Base-by-base conservation (phyloP, 2,329 filamentous ascomycete species). In the Penicillium brasilianum region DNA sequence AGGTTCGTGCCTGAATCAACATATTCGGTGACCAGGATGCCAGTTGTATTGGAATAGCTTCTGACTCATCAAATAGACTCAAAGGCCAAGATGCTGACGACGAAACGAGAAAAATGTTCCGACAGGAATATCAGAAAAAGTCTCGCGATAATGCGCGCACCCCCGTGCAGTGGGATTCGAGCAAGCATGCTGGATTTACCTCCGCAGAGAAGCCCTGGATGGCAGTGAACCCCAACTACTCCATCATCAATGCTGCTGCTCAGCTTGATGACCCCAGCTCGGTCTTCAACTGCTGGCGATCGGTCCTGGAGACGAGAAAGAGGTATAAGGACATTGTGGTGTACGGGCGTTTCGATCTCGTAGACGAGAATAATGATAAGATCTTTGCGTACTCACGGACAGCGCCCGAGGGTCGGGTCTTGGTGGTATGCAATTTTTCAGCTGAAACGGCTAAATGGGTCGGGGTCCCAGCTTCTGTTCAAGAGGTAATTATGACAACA, bases 141-240 rank as follows among this genome's bases (percentile, higher is more conserved):
- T 52, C 50, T 22, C 50, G 50, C 14, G 50, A 52, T 18, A 52
- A 52, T 52, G 50, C 50, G 9, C 50, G 50, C 30, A 52, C 50
- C 32, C 50, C 50, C n/a, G 34, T 52, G 11, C 50, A 52, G 18
- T 52, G 50, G 50, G 50, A 52, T 30, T 52, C 50, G 4, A 52
- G 18, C 32, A 25, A 52, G 50, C n/a, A 52, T 18, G 32, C 30
- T n/a, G 50, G 50, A 11, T 52, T 52, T 25, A 52, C 50, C n/a
- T 36, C 50, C 5, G 50, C 50, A 10, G 50, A 52, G 18, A 52
- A 52, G 32, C 50, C 50, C 18, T 52, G 50, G 50, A 52, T 52
- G 50, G 18, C 50, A 10, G 50, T 52, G 18, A 52, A 52, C 36
- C 50, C 50, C 30, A 52, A 39, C 32, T 52, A 52, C 50, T 22